phyloP scores from a whole-genome alignment of 345 rosid genomes.

The Acer negundo region DNA sequence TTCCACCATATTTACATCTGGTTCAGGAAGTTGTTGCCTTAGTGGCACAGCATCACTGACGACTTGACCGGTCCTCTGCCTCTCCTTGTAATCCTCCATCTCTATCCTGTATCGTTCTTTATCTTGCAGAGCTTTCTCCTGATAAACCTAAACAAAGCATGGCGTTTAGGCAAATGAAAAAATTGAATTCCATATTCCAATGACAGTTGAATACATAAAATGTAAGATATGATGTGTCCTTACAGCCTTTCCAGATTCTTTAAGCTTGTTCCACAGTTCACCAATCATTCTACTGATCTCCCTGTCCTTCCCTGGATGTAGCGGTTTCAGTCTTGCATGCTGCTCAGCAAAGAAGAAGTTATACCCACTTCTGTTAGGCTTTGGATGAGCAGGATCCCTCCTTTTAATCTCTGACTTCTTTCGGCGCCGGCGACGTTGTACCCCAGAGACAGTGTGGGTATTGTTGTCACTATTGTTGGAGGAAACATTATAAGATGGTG shows the following conservation, averaged over 20 bases:
- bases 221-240: slow-evolving; percentile 12
- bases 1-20: slow-evolving; percentile 47
- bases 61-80: slow-evolving; percentile 54
- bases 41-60: slow-evolving; percentile 69
- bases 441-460: slow-evolving; percentile 31
- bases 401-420: slow-evolving; percentile 87
- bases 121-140: slow-evolving; percentile 79
- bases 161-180: not conserved
- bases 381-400: slow-evolving; percentile 95
- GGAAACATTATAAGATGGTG: slow-evolving; percentile 29
- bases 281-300: slow-evolving; percentile 96
- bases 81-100: slow-evolving; percentile 86
- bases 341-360: slow-evolving; percentile 98
- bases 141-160: slow-evolving; percentile 52
- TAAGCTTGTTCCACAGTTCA: slow-evolving; percentile 83
- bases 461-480: slow-evolving; percentile 32
- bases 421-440: slow-evolving; percentile 78
- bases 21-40: slow-evolving; percentile 67
- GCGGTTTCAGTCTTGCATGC: slow-evolving; percentile 87
- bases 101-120: slow-evolving; percentile 87
- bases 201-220: not conserved
- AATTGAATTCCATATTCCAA: not conserved
- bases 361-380: slow-evolving; percentile 91
- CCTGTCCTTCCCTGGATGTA: slow-evolving; percentile 91
- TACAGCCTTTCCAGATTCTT: slow-evolving; percentile 65